Percentiles rank a stretch among this genome's conserved stretches.
Conservation (phyloP, 768 basidiomycete species). For the Lyophyllum decastes region DNA sequence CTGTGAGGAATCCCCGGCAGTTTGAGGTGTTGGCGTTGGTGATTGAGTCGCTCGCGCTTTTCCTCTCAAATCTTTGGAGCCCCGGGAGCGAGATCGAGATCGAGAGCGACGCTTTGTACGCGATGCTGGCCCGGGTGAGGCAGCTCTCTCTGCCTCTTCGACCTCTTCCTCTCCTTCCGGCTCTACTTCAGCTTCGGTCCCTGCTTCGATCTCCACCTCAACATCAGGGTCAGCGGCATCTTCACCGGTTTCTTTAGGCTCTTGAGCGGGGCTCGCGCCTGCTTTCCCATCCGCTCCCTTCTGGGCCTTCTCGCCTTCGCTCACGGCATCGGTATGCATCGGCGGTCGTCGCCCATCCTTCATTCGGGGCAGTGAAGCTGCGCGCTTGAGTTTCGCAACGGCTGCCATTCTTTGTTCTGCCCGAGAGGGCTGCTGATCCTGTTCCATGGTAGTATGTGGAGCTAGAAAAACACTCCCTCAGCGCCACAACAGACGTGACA, state of each 20-base stretch:
- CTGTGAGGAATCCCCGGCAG: conserved; percentile 71
- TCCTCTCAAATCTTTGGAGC: conserved; percentile 72
- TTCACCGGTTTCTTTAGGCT: conserved; percentile 3
- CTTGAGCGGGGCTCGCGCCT: conserved; percentile 27
- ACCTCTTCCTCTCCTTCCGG: conserved; percentile 32
- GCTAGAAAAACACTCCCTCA: conserved; percentile 5
- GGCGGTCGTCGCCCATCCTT: conserved; percentile 88
- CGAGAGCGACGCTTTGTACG: conserved; percentile 69
- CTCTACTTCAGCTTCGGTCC: conserved; percentile 8
- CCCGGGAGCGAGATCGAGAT: conserved; percentile 78
- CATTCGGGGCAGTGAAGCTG: conserved; percentile 88
- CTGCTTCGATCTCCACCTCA: conserved; percentile 6
- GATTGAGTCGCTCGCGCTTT: conserved; percentile 55
- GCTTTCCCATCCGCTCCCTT: conserved; percentile 38
- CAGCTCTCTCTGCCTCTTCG: conserved; percentile 39
- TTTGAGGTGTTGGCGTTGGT: conserved; percentile 41
- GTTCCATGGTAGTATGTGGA: conserved; percentile 37
- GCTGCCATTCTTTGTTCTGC: conserved; percentile 84
- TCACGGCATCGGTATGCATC: conserved; percentile 82
- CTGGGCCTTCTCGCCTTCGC: conserved; percentile 72
- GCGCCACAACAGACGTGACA: conserved; percentile 12
- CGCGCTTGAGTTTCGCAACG: conserved; percentile 88
- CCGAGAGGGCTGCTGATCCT: conserved; percentile 48
- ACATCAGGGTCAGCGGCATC: background rate
- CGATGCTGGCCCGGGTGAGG: conserved; percentile 46